These are phyloP conservation scores for Syzygium aqueum DNA, from an alignment of 345 rosid species.

Conservation along the genomic window DNA sequence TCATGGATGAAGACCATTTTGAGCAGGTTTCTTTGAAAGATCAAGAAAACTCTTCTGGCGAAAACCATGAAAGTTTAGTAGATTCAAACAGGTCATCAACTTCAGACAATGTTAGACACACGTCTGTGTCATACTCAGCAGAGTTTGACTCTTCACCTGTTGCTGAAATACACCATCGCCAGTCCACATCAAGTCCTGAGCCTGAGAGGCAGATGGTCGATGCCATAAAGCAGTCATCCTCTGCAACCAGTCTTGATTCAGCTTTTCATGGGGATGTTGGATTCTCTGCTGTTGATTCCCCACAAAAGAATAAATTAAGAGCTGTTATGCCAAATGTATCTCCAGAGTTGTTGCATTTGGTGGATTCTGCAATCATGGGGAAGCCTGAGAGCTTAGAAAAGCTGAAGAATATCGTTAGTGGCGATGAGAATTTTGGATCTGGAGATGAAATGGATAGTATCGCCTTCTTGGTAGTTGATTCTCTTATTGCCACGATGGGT, in stretches of 20 bases:
- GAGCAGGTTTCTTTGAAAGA: slow-evolving; percentile 77
- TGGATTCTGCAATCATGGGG: slow-evolving; percentile 99
- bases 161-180: slow-evolving; percentile 28
- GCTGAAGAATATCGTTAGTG: slow-evolving; percentile 79
- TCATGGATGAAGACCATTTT: slow-evolving; percentile 57
- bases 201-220: slow-evolving; percentile 31
- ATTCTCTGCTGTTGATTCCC: slow-evolving; percentile 55
- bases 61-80: slow-evolving; percentile 11
- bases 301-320: slow-evolving; percentile 58
- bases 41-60: slow-evolving; percentile 38
- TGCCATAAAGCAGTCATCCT: slow-evolving; percentile 35
- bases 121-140: slow-evolving; percentile 24
- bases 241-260: slow-evolving; percentile 54
- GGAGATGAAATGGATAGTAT: slow-evolving; percentile 77
- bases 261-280: slow-evolving; percentile 25
- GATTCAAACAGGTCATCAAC: slow-evolving; percentile 26
- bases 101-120: slow-evolving; percentile 35
- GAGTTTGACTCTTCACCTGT: slow-evolving; percentile 29
- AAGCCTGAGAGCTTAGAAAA: slow-evolving; percentile 85
- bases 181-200: slow-evolving; percentile 45
- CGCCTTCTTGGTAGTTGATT: slow-evolving; percentile 85
- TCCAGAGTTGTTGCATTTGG: slow-evolving; percentile 94
- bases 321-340: slow-evolving; percentile 81
- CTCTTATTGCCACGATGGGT: slow-evolving; percentile 98
- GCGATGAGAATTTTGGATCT: slow-evolving; percentile 61